Percentiles rank a stretch among this genome's conserved stretches.
phyloP scores from a whole-genome alignment of 495 filamentous ascomycete species.

The Penicillium samsonianum region DNA sequence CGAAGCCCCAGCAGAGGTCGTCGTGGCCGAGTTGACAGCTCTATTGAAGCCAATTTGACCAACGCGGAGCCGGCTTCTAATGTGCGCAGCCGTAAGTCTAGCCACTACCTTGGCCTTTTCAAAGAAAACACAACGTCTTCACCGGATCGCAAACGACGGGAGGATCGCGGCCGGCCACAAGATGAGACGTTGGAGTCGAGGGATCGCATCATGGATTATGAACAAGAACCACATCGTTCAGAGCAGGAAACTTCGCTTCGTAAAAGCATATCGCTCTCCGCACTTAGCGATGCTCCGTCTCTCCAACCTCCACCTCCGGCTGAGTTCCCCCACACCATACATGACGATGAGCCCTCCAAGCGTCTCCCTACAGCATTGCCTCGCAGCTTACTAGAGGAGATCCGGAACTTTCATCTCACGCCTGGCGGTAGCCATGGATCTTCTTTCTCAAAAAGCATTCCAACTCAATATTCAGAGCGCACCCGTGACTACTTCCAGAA shows the following conservation, averaged over 20 bases:
- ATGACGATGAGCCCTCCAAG: constrained; percentile 32
- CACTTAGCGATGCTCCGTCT: constrained; percentile 30
- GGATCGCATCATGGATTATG: constrained; percentile 21
- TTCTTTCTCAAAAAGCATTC: constrained; percentile 58
- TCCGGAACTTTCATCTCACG: constrained; percentile 60
- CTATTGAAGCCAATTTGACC: constrained; percentile 77
- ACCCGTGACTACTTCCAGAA: constrained; percentile 35
- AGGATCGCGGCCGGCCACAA: constrained; percentile 35
- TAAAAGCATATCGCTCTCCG: constrained; percentile 40
- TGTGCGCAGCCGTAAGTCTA: constrained; percentile 87
- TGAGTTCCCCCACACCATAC: constrained; percentile 12
- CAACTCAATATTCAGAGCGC: constrained; percentile 45
- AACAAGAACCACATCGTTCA: constrained; percentile 4
- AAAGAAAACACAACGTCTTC: constrained; percentile 72
- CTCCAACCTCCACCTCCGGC: constrained; percentile 18
- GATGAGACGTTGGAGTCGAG: constrained; percentile 28
- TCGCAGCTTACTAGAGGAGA: constrained; percentile 60
- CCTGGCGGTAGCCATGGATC: constrained; percentile 52
- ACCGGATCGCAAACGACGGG: constrained; percentile 48
- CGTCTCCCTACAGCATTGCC: constrained; percentile 38
- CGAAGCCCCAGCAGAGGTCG: constrained; percentile 48
- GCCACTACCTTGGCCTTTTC: constrained; percentile 89
- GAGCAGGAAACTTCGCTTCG: constrained; percentile 27
- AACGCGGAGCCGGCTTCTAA: constrained; percentile 71
- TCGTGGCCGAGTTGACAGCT: constrained; percentile 67